A percentile compares a stretch with the other conserved stretches of the same genome.
These are phyloP conservation scores for Hibiscus tridactylites DNA, from an alignment of 345 rosid genomes.

Conservation along the genomic window DNA sequence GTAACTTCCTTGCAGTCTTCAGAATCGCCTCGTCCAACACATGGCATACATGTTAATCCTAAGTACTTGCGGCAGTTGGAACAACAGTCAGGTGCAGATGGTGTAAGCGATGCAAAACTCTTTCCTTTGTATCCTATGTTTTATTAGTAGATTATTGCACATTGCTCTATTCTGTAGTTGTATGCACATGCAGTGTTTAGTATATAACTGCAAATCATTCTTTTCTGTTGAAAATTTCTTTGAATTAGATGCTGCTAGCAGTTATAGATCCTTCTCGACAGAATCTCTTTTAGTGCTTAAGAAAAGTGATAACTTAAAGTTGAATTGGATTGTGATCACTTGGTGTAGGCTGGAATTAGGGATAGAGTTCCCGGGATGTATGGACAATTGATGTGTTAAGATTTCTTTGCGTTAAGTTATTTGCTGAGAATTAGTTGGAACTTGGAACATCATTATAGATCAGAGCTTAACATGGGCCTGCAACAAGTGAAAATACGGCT, in stretches of 20 bases:
- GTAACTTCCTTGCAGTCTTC: slow-evolving; percentile 44
- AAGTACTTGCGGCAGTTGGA: slow-evolving; percentile 83
- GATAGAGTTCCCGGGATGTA: not conserved
- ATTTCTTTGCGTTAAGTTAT: not conserved
- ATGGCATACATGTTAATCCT: slow-evolving; percentile 97
- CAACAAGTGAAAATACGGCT: not conserved
- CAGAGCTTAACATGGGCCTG: not conserved
- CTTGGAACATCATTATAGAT: not conserved
- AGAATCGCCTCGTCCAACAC: slow-evolving; percentile 67
- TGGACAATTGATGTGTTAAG: not conserved
- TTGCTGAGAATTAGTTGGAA: not conserved
- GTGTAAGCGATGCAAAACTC: slow-evolving; percentile 41
- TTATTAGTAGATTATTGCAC: not conserved
- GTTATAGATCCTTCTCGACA: not conserved
- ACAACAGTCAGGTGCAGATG: slow-evolving; percentile 52
- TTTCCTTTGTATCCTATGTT: not conserved
- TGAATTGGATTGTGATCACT: slow-evolving; percentile 1
- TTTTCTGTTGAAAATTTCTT: not conserved
- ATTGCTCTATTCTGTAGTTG: not conserved
- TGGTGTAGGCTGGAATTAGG: not conserved
- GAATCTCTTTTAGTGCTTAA: not conserved
- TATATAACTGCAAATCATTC: not conserved
- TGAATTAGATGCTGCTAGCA: not conserved
- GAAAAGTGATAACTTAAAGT: not conserved
- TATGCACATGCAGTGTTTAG: not conserved